Evolutionary conservation across 2,329 filamentous ascomycete genomes (phyloP), one percentile per base, ranked within the genome.

Genomic region (Hymenoscyphus scutula): DNA sequence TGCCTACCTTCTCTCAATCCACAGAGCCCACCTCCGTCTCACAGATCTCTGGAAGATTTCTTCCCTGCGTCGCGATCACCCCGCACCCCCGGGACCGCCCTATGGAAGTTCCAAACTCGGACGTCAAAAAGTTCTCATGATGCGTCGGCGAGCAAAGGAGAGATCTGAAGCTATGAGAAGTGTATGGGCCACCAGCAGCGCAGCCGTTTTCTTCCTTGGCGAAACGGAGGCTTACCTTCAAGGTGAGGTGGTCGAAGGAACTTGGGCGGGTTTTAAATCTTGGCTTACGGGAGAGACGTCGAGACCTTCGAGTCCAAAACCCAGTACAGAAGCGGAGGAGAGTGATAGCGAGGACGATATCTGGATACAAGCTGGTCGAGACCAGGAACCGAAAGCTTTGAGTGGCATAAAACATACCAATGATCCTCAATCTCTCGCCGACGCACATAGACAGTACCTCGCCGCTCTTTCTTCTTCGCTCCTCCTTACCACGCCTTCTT

Each of bases 201-300:
- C 92, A 2, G 89, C 91, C 1, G 85, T 96, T 3, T 97, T 97
- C 77, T 90, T 98, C 69, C 81, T 98, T 3, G 91, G 90, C 0
- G 93, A 97, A 74, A 89, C 91, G 15, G 90, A 94, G 68, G 87
- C 87, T 2, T 98, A 96, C 71, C 86, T 98, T 53, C 94, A 97
- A 74, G 91, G 90, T 1, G 92, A 97, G 72, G 88, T 98, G 6
- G 88, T 97, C 15, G 85, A 88, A 64, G 87, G 88, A 34, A 87
- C 91, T 1, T 97, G 92, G 86, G 84, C 88, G 17, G 87, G 90
- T 58, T 93, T 98, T 69, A 84, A 89, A 59, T 75, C 76, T 15
- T 97, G 93, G 92, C 79, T 96, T 19, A 80, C 81, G 41, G 60
- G 71, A 5, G 69, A 68, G 27, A 38, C 64, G 27, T 67, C 66